Evolutionary conservation across 768 basidiomycete species (phyloP), one percentile per base, ranked within the genome.

Genomic region (Psilocybe sp.): DNA sequence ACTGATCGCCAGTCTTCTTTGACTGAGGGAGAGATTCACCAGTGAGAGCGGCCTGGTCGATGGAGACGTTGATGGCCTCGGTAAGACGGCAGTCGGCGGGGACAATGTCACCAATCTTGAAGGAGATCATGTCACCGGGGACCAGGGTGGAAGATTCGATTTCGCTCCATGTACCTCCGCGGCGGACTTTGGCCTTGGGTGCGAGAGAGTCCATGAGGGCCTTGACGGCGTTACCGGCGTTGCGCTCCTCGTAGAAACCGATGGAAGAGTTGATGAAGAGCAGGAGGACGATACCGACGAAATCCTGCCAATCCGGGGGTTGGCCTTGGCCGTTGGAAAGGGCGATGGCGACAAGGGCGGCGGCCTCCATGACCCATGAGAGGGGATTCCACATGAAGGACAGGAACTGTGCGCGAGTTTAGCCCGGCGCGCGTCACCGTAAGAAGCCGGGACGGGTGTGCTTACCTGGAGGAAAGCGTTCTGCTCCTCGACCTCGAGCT

Each of bases 371-470:
- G 70, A 98, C 96, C 96, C 96, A 98, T 32, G 96, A 98, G 11
- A 98, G 78, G 39, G 96, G 96, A 74, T 98, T 98, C 96, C 96
- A 98, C 96, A 98, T 98, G 81, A 98, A 98, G 66, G 85, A 85
- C 59, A 93, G 73, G 71, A 95, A 93, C 89, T 91, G 38, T 7
- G 23, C 23, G 23, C 4, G 23, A 28, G 23, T 28, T 28, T 28
- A 28, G 23, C 4, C 23, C 23, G 23, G 23, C 23, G 23, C 23
- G 23, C 3, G 23, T 28, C 44, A 4, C 34, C 43, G 43, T 28
- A 45, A 47, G 16, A 47, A 47, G 45, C 16, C 18, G 31, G 16
- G 39, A 7, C 43, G 35, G 50, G 18, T 35, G n/a, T 20, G 61
- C 66, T 15, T 63, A 85, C 89, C 79, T 94, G 94, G 31, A 98